Percentiles rank a stretch among this genome's conserved stretches.
phyloP scores from a whole-genome alignment of 768 basidiomycete genomes.

The Clitopilus hobsonii region DNA sequence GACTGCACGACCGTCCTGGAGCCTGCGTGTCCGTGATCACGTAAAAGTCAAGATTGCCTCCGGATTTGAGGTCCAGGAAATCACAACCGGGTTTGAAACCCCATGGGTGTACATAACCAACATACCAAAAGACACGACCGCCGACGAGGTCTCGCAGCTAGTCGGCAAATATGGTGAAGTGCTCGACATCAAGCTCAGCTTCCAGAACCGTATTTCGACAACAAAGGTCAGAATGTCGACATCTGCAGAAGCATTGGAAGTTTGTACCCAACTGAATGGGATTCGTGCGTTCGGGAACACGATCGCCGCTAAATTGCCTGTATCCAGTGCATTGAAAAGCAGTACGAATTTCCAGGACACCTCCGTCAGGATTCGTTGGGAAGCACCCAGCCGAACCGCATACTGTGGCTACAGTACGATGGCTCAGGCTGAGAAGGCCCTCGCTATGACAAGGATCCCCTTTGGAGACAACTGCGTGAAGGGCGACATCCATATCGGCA shows the following conservation, averaged over 20 bases:
- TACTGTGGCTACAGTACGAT: slow-evolving; percentile 59
- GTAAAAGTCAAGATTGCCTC: slow-evolving; percentile 51
- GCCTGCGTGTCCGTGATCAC: slow-evolving; percentile 43
- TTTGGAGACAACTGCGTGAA: slow-evolving; percentile 36
- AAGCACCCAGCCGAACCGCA: slow-evolving; percentile 48
- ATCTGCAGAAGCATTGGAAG: slow-evolving; percentile 47
- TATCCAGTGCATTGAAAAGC: slow-evolving; percentile 32
- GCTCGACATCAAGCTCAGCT: slow-evolving; percentile 20
- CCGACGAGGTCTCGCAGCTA: slow-evolving; percentile 28
- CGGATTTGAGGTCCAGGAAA: slow-evolving; percentile 54
- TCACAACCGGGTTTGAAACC: slow-evolving; percentile 69
- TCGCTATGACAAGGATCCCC: slow-evolving; percentile 34
- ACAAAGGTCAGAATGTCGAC: slow-evolving; percentile 39
- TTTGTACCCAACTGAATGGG: slow-evolving; percentile 47
- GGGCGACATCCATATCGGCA: slow-evolving; percentile 48
- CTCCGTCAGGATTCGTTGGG: slow-evolving; percentile 55
- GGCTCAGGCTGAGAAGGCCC: slow-evolving; percentile 45
- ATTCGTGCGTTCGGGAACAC: slow-evolving; percentile 27
- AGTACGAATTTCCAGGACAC: slow-evolving; percentile 44
- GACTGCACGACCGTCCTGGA: slow-evolving; percentile 7
- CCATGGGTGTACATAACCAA: slow-evolving; percentile 53
- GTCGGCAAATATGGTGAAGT: slow-evolving; percentile 46
- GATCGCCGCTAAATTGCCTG: slow-evolving; percentile 41
- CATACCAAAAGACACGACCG: slow-evolving; percentile 33
- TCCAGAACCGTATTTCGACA: slow-evolving; percentile 16